Evolutionary conservation across 495 filamentous ascomycete species (phyloP).

Genomic region (Massariosphaeria phaeospora): DNA sequence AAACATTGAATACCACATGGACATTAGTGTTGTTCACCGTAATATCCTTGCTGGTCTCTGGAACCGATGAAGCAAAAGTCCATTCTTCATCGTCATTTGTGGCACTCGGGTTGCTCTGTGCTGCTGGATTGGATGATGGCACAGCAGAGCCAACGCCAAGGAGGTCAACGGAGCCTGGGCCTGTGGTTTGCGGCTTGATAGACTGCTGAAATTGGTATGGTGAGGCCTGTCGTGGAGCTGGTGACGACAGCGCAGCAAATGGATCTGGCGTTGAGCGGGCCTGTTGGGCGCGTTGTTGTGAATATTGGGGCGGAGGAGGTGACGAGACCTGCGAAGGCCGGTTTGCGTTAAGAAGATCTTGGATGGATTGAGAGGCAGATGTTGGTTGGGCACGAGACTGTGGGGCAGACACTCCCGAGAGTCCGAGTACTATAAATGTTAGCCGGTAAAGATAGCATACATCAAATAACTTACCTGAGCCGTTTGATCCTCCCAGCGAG

Average conservation of each 20-base stretch:
- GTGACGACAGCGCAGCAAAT: constrained; percentile 37
- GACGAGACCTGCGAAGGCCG: constrained; percentile 36
- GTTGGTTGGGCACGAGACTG: constrained; percentile 25
- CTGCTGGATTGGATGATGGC: constrained; percentile 38
- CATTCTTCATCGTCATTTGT: constrained; percentile 72
- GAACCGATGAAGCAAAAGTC: constrained; percentile 85
- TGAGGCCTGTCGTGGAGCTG: constrained; percentile 37
- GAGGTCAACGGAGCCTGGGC: constrained; percentile 10
- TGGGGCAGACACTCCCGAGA: constrained; percentile 25
- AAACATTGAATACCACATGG: constrained; percentile 49
- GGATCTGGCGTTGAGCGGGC: constrained; percentile 43
- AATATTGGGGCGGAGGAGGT: constrained; percentile 35
- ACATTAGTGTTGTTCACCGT: constrained; percentile 55
- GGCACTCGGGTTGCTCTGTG: constrained; percentile 11
- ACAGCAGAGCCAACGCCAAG: constrained; percentile 20
- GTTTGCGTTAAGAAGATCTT: constrained; percentile 33
- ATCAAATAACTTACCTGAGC: constrained; percentile 13
- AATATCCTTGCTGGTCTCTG: constrained; percentile 60
- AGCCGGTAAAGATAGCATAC: not conserved
- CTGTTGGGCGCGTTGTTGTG: constrained; percentile 39
- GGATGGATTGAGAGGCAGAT: constrained; percentile 28
- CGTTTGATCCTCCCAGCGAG: constrained; percentile 59
- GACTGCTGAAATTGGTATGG: constrained; percentile 45
- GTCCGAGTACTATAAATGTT: constrained; percentile 15
- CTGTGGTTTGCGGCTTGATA: constrained; percentile 24